Conservation (phyloP, 169 alveolate genomes). For the Ichthyophthirius multifiliis region DNA sequence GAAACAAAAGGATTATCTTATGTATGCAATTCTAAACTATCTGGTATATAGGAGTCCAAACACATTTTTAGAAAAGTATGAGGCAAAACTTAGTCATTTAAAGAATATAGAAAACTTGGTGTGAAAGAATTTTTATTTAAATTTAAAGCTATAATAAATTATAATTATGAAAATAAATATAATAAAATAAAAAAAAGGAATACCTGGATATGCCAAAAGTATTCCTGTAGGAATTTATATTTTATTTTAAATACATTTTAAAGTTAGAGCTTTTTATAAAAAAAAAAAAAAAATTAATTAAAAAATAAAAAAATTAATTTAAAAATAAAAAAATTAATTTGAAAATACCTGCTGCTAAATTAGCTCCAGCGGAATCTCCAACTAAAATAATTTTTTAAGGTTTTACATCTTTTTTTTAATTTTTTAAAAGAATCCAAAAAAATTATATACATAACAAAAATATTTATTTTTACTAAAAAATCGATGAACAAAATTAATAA, state of each 20-base stretch:
- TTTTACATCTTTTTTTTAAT: neutral
- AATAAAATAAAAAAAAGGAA: neutral
- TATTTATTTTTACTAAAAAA: constrained; percentile 20
- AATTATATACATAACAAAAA: no score
- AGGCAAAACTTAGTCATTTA: constrained; percentile 64
- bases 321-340: neutral
- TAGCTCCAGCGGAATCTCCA: constrained; percentile 69
- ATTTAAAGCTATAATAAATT: no score
- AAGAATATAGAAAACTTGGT: constrained; percentile 42
- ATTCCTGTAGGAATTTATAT: constrained; percentile 64
- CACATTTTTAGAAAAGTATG: constrained; percentile 60
- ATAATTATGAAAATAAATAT: no score
- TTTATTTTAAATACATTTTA: constrained; percentile 32
- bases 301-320: neutral
- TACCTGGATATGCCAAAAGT: constrained; percentile 58
- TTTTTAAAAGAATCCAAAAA: no score
- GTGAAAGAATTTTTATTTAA: constrained; percentile 34
- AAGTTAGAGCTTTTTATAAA: constrained; percentile 20
- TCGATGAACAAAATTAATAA: constrained; percentile 50
- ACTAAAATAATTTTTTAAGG: constrained; percentile 10
- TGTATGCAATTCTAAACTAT: neutral
- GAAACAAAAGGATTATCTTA: constrained; percentile 66
- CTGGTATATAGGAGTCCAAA: constrained; percentile 47
- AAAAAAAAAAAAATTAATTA: no score
- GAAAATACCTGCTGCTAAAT: constrained; percentile 19